Evolutionary conservation across 345 rosid genomes (phyloP).

Genomic region (Ceriops tagal): DNA sequence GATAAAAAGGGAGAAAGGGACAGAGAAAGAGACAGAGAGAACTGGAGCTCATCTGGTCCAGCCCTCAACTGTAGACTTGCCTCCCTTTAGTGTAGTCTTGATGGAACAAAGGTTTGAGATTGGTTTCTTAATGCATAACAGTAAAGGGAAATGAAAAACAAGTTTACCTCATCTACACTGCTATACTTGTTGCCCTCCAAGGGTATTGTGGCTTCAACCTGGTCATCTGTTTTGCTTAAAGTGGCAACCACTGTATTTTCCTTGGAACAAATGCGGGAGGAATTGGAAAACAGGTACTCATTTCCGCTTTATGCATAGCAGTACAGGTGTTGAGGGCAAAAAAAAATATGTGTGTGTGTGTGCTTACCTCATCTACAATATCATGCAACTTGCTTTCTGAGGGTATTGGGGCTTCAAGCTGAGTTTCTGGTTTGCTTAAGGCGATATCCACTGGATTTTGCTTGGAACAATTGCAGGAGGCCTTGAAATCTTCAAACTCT

Average conservation of each 20-base stretch:
- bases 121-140: too few relatives aligned
- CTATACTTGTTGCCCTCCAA: too few relatives aligned
- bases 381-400: slow-evolving; percentile 20
- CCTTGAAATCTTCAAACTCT: slow-evolving; percentile 46
- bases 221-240: too few relatives aligned
- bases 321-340: not conserved
- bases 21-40: not conserved
- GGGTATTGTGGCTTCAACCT: too few relatives aligned
- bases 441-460: slow-evolving; percentile 25
- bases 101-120: not conserved
- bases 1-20: not conserved
- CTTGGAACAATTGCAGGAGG: slow-evolving; percentile 38
- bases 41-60: not conserved
- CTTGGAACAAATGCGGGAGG: too few relatives aligned
- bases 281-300: too few relatives aligned
- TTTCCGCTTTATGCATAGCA: not conserved
- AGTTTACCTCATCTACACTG: too few relatives aligned
- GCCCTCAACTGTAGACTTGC: not conserved
- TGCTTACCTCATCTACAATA: slow-evolving; percentile 32
- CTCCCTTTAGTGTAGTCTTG: not conserved
- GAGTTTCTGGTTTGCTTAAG: slow-evolving; percentile 21
- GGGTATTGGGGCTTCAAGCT: slow-evolving; percentile 19
- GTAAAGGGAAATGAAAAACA: too few relatives aligned
- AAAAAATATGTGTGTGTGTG: not conserved
- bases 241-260: too few relatives aligned